Evolutionary conservation across 371 early-diverging fungal species (phyloP), one percentile per base, ranked within the genome.

Genomic region (Polyrhizophydium stewartii): DNA sequence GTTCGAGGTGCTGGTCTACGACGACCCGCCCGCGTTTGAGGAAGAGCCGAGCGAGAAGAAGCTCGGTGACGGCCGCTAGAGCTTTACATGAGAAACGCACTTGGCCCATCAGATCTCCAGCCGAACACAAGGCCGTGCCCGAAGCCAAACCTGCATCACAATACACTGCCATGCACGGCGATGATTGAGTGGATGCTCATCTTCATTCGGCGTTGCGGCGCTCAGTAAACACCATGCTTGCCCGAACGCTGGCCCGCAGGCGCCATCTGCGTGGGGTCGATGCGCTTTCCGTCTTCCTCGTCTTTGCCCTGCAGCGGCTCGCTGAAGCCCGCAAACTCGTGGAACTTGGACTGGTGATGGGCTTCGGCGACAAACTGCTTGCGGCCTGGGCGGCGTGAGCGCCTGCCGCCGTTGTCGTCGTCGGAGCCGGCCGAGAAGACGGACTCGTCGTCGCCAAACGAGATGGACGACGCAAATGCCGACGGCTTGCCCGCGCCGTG

Each of bases 1-100:
- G 2, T 64, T 53, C 30, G 64, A 64, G 55, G 59, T 64, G 28
- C 49, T 64, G 3, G 64, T 64, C 40, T 64, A 53, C 30, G 64
- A 64, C 17, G 64, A 57, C 22, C 38, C 53, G 19, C 53, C 53
- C 5, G 35, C 16, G 19, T 53, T 30, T 53, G 51, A 50, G 10
- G 35, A 13, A 35, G 13, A 35, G 7, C 13, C 35, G 7, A 35
- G 13, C 13, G 35, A 35, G 7, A 13, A 35, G 7, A 3, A 7
- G 35, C 35, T 35, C n/a, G 35, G 35, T 35, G 3, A 35, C 13
- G 35, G 35, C 3, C 35, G 35, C 35, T 7, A 13, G 7, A 35
- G 13, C 35, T 3, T 3, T 13, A 13, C 7, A 3, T 3, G 3
- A 7, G 35, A 35, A 35, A 13, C 7, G 35, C 3, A 13, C 7